These are phyloP conservation scores for Cladosporium velox DNA, from an alignment of 2,329 filamentous ascomycete species.

Conservation along the genomic window DNA sequence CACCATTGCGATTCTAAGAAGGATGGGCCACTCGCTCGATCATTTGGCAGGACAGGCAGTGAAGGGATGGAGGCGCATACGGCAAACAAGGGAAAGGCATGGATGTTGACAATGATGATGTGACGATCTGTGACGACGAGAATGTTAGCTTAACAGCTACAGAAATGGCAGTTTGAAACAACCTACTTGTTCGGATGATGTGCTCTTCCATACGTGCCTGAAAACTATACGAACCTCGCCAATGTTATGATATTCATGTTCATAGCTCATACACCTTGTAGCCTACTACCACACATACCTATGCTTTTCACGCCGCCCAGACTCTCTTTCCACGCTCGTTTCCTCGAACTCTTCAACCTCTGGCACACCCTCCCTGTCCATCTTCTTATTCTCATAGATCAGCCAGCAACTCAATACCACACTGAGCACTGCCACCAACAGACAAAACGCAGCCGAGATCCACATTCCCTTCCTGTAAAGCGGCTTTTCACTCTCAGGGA, in stretches of 20 bases:
- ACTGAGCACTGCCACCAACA: conserved; percentile 60
- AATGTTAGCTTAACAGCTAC: conserved; percentile 4
- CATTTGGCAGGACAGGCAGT: neutral
- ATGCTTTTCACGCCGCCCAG: conserved; percentile 22
- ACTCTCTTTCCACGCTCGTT: conserved; percentile 24
- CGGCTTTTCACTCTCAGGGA: conserved; percentile 54
- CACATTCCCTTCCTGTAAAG: conserved; percentile 57
- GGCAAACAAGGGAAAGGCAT: neutral
- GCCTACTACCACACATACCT: conserved; percentile 26
- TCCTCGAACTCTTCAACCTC: conserved; percentile 31
- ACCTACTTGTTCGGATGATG: neutral
- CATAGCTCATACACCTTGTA: neutral
- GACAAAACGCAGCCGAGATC: conserved; percentile 63
- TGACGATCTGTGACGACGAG: conserved; percentile 14
- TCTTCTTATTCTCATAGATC: conserved; percentile 60
- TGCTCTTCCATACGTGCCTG: neutral
- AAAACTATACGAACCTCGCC: neutral
- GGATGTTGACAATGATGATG: conserved; percentile 8
- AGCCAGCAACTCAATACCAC: conserved; percentile 57
- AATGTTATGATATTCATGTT: neutral
- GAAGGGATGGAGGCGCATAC: neutral
- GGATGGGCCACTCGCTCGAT: neutral
- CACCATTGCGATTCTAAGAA: conserved; percentile 1
- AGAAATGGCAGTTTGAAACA: conserved; percentile 5
- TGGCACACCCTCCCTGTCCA: conserved; percentile 51